Evolutionary conservation across 345 rosid genomes (phyloP).

Genomic region (Lepidium sativum): DNA sequence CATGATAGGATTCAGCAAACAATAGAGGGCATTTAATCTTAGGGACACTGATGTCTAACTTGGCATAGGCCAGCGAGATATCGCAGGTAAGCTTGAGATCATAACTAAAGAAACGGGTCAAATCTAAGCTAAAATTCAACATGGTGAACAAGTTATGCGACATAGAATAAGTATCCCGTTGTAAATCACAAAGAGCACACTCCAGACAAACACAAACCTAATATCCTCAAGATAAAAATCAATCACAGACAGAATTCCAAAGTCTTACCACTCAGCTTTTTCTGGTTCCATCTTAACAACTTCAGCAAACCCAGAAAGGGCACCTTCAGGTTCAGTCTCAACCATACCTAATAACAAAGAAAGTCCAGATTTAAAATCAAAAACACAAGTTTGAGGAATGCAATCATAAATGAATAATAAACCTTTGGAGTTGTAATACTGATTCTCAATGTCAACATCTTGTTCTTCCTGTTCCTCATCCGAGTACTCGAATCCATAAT

Average conservation of each 20-base stretch:
- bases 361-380: neutral
- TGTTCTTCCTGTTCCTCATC: constrained; percentile 98
- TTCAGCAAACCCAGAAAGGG: constrained; percentile 90
- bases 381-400: neutral
- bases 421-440: constrained; percentile 96
- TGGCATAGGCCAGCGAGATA: neutral
- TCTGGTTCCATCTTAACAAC: constrained; percentile 96
- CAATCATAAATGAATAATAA: neutral
- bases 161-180: neutral
- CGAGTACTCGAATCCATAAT: constrained; percentile 96
- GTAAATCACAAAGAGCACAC: neutral
- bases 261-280: constrained; percentile 88
- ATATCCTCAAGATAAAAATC: neutral
- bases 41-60: neutral
- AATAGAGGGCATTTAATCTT: neutral
- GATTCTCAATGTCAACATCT: constrained; percentile 96
- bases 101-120: neutral
- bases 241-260: too few species aligned
- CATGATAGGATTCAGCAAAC: too few species aligned
- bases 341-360: constrained; percentile 51
- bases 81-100: neutral
- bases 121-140: neutral
- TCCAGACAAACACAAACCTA: neutral
- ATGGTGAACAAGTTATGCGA: neutral
- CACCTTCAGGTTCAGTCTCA: constrained; percentile 87